A percentile compares a stretch with the other conserved stretches of the same genome.
Conservation (phyloP, 2,329 filamentous ascomycete species). For the Pseudogymnoascus sp. region DNA sequence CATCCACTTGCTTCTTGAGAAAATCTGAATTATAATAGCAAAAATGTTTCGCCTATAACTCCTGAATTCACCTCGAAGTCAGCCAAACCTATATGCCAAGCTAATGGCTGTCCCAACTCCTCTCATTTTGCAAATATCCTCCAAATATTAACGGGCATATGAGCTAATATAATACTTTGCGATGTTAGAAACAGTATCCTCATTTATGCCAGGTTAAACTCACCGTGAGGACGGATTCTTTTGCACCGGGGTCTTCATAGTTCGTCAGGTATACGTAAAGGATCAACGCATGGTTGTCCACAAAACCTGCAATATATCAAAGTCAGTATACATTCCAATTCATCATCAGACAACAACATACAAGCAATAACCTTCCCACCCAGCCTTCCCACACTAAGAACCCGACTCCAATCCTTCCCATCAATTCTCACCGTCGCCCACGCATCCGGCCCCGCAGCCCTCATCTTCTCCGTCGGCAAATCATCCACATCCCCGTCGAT, state of each 20-base stretch:
- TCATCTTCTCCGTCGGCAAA: conserved; percentile 73
- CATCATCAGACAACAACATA: conserved; percentile 32
- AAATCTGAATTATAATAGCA: neutral
- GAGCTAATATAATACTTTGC: neutral
- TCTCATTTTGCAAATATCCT: neutral
- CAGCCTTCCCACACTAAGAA: conserved; percentile 84
- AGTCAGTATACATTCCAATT: conserved; percentile 17
- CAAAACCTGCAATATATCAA: conserved; percentile 47
- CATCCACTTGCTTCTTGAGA: neutral
- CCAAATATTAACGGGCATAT: neutral
- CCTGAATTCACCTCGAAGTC: neutral
- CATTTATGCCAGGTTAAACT: neutral
- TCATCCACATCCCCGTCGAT: conserved; percentile 58
- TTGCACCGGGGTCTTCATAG: conserved; percentile 25
- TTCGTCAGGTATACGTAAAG: conserved; percentile 75
- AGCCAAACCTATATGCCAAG: neutral
- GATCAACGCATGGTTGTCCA: conserved; percentile 71
- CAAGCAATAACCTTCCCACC: conserved; percentile 92
- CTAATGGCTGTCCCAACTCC: neutral
- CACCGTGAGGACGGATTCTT: conserved; percentile 2
- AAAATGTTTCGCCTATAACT: neutral
- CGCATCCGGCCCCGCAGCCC: conserved; percentile 66
- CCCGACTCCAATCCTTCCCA: conserved; percentile 86
- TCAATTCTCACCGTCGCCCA: conserved; percentile 91
- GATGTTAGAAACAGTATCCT: neutral